phyloP scores from a whole-genome alignment of 108 stramenopile species.

The Skeletonema marinoi region DNA sequence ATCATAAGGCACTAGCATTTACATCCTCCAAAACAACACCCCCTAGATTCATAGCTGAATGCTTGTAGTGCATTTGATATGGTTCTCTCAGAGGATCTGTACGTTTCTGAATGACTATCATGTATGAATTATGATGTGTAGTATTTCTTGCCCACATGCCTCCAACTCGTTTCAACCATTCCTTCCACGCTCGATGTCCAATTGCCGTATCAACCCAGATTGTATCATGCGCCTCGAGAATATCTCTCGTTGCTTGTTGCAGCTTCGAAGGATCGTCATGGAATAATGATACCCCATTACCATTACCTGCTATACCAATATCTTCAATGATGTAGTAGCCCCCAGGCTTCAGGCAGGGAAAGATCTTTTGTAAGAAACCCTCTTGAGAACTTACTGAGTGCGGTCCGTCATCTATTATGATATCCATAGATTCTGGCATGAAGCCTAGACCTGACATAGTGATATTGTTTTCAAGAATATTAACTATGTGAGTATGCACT shows the following conservation, averaged over 20 bases:
- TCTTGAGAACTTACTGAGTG: slow-evolving; percentile 14
- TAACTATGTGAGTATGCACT: slow-evolving; percentile 12
- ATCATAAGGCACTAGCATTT: neutral
- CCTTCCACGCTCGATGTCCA: slow-evolving; percentile 25
- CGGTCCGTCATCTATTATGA: slow-evolving; percentile 33
- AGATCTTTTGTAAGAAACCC: slow-evolving; percentile 19
- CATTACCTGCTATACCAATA: slow-evolving; percentile 10
- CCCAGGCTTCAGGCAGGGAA: slow-evolving; percentile 26
- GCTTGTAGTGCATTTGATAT: slow-evolving; percentile 8
- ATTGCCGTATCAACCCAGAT: slow-evolving; percentile 25
- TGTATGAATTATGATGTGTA: slow-evolving; percentile 25
- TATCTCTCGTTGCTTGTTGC: neutral
- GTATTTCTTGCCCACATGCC: slow-evolving; percentile 10
- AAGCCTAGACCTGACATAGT: slow-evolving; percentile 7
- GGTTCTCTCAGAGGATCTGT: slow-evolving; percentile 2
- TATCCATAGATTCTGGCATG: slow-evolving; percentile 25
- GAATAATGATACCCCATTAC: slow-evolving; percentile 2
- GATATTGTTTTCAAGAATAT: slow-evolving; percentile 2
- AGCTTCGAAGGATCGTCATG: slow-evolving; percentile 20
- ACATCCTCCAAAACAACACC: neutral
- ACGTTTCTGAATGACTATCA: slow-evolving; percentile 22
- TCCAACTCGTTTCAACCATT: slow-evolving; percentile 14
- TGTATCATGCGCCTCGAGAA: slow-evolving; percentile 21
- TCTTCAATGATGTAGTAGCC: slow-evolving; percentile 35
- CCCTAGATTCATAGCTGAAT: neutral